Percentiles rank a stretch among this genome's conserved stretches.
phyloP scores from a whole-genome alignment of 2,329 filamentous ascomycete species.

The Corniculantispora saksenae region DNA sequence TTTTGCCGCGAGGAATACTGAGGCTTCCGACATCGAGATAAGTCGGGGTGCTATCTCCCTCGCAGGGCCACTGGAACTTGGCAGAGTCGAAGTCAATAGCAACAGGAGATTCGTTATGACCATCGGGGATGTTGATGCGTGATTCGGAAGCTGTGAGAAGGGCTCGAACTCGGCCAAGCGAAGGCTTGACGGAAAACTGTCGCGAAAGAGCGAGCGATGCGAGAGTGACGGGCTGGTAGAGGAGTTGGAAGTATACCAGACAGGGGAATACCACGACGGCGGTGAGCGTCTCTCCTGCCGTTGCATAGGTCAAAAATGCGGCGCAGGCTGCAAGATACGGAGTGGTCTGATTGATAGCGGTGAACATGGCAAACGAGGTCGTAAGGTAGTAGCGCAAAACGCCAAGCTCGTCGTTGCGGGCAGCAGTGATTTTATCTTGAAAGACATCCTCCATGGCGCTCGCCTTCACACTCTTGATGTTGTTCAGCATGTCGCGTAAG shows the following conservation, averaged over 20 bases:
- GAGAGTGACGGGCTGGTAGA: conserved; percentile 10
- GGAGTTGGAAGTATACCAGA: conserved; percentile 8
- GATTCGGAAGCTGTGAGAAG: conserved; percentile 10
- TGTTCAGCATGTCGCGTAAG: conserved; percentile 12
- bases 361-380: conserved; percentile 18
- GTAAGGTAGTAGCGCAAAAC: conserved; percentile 6
- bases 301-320: conserved; percentile 6
- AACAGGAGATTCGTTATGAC: neutral
- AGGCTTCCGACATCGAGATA: neutral
- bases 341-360: conserved; percentile 13
- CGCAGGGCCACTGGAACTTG: conserved; percentile 4
- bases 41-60: neutral
- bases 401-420: neutral
- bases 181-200: conserved; percentile 8
- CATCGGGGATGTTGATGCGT: neutral
- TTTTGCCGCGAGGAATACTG: neutral
- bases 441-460: conserved; percentile 13
- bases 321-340: conserved; percentile 13
- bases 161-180: neutral
- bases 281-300: neutral
- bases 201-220: conserved; percentile 6
- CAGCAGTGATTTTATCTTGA: conserved; percentile 1
- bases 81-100: neutral
- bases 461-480: conserved; percentile 16
- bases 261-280: conserved; percentile 11